Percentiles rank a stretch among this genome's conserved stretches.
These are phyloP conservation scores for Volutella citrinella DNA, from an alignment of 2,329 filamentous ascomycete genomes.

Conservation along the genomic window DNA sequence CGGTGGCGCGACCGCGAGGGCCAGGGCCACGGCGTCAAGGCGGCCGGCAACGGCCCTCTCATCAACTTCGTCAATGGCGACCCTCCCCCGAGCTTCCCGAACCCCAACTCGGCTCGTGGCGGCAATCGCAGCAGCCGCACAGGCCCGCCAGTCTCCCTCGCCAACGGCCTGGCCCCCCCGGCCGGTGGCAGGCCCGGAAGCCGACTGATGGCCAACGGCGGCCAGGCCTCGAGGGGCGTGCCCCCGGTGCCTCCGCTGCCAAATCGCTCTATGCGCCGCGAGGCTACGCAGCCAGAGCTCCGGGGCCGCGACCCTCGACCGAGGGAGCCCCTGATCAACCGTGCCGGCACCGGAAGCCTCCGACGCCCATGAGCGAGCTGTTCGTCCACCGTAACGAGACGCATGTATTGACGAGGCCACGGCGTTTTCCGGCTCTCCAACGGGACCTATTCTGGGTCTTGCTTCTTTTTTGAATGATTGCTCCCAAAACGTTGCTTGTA, in stretches of 20 bases:
- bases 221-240: slow-evolving; percentile 13
- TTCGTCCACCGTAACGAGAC: slow-evolving; percentile 12
- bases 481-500: no score
- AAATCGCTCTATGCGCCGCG: slow-evolving; percentile 25
- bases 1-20: slow-evolving; percentile 49
- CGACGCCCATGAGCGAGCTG: no score
- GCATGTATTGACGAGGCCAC: no score
- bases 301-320: slow-evolving; percentile 25
- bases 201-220: slow-evolving; percentile 22
- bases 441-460: no score
- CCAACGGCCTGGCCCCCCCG: slow-evolving; percentile 1
- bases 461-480: no score
- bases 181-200: slow-evolving; percentile 20
- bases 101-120: slow-evolving; percentile 12
- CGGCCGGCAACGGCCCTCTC: slow-evolving; percentile 37
- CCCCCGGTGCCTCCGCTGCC: slow-evolving; percentile 26
- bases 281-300: slow-evolving; percentile 18
- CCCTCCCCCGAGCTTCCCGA: slow-evolving; percentile 8
- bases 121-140: slow-evolving; percentile 11
- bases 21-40: slow-evolving; percentile 45
- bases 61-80: slow-evolving; percentile 43
- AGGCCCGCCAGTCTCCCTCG: slow-evolving; percentile 9
- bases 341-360: slow-evolving; percentile 24
- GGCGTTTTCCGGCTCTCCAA: no score
- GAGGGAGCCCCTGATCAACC: slow-evolving; percentile 30